These are phyloP conservation scores for Ustilago trichophora DNA, from an alignment of 1,284 basidiomycete species.

Conservation along the genomic window DNA sequence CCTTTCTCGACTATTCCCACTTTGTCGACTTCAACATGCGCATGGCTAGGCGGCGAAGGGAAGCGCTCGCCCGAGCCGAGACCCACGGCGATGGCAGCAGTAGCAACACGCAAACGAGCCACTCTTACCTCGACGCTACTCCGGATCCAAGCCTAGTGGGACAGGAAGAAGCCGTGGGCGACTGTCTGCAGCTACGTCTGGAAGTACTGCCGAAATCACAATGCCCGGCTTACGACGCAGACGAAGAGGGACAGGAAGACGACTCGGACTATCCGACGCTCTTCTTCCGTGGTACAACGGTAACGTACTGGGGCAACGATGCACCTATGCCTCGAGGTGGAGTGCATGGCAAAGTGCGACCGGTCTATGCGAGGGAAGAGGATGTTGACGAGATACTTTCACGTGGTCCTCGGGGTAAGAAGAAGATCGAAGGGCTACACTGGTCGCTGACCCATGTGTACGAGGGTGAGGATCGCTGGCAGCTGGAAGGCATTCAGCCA, in stretches of 20 bases:
- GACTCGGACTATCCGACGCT: constrained; percentile 41
- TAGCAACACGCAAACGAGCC: constrained; percentile 2
- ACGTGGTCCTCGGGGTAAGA: constrained; percentile 14
- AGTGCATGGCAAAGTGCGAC: constrained; percentile 40
- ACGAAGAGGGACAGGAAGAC: constrained; percentile 30
- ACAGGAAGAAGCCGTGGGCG: constrained; percentile 49
- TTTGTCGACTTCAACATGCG: constrained; percentile 43
- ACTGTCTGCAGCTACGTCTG: constrained; percentile 48
- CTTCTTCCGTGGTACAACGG: constrained; percentile 48
- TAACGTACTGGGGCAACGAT: constrained; percentile 44
- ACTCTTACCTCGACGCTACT: not conserved
- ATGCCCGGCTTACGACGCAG: constrained; percentile 19
- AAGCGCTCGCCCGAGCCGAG: not conserved
- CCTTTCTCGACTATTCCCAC: constrained; percentile 48
- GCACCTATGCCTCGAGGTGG: constrained; percentile 41
- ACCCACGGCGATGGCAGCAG: not conserved
- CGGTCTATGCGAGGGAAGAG: constrained; percentile 34
- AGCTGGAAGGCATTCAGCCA: constrained; percentile 46
- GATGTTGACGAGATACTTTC: constrained; percentile 27
- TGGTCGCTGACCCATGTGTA: constrained; percentile 51
- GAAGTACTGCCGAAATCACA: constrained; percentile 44
- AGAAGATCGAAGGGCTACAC: constrained; percentile 40
- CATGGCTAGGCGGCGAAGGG: constrained; percentile 23
- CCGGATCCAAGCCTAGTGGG: constrained; percentile 28
- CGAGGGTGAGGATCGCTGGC: constrained; percentile 54